Evolutionary conservation across 306 rosid species (phyloP).

Genomic region (Herpetospermum pedunculosum): DNA sequence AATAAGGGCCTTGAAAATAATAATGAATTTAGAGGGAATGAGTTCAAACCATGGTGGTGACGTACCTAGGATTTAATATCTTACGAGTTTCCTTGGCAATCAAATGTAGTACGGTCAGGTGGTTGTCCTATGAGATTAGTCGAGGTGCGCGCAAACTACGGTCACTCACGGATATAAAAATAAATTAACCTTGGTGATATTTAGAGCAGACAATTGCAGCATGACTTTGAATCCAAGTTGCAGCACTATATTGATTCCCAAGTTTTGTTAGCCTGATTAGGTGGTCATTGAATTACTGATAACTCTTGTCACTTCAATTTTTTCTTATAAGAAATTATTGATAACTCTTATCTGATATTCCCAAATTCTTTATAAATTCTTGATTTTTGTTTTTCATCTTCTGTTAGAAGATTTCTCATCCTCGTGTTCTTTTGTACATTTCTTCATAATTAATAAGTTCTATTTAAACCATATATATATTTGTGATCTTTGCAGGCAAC

Average conservation of each 20-base stretch:
- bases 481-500: conserved; percentile 41
- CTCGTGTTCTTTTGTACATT: not conserved
- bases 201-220: not conserved
- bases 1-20: no score
- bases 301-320: not conserved
- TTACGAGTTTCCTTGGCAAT: no score
- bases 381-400: not conserved
- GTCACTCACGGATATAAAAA: no score
- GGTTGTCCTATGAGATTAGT: no score
- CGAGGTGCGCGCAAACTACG: no score
- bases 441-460: not conserved
- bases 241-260: not conserved
- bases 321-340: not conserved
- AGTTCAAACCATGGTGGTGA: no score
- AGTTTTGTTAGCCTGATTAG: not conserved
- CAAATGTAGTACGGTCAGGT: no score
- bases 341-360: not conserved
- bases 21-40: no score
- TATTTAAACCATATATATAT: not conserved
- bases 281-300: not conserved
- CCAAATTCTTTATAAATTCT: not conserved
- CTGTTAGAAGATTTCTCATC: not conserved
- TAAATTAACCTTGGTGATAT: not conserved
- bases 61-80: no score
- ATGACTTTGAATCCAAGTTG: not conserved